Evolutionary conservation across 2,329 filamentous ascomycete genomes (phyloP), one percentile per base, ranked within the genome.

Genomic region (Ampelomyces quisqualis): DNA sequence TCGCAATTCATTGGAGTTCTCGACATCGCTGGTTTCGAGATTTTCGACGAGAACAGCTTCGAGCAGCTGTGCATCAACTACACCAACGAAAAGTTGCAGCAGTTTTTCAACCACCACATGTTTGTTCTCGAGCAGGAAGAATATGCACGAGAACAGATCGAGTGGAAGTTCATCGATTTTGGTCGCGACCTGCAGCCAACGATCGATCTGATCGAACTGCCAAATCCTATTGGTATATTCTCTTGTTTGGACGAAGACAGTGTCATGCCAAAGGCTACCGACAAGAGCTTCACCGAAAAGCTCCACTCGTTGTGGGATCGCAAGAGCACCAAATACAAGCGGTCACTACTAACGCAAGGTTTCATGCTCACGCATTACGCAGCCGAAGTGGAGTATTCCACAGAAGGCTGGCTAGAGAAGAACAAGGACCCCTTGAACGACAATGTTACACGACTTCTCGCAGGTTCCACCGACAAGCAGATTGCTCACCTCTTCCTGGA

Each of bases 21-120:
- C 28, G 93, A 98, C 80, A 98, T 98, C 69, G 94, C 94, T 51
- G 93, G 93, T 46, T 98, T 98, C 69, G 93, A 98, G 65, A 98
- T 98, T 44, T 98, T 98, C 56, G 93, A 98, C 67, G 93, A 91
- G 73, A 98, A 98, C 74, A 96, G 88, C 53, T 98, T 98, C 61
- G 93, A 98, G 69, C 93, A 98, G 71, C 81, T 98, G 6, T 98
- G 93, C 72, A 98, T 98, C 78, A 98, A 98, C 75, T 98, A 97
- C 64, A 94, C 97, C 64, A 98, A 98, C 70, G 93, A 98, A 73
- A 98, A 98, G 71, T 76, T 98, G 5, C 93, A 98, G 63, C 93
- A 98, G 57, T 98, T 98, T 69, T 98, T 98, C 79, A 98, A 98
- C 61, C 93, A 98, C 65, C 94, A 98, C 74, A 98, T 98, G 93